Base-by-base conservation (phyloP, 1,284 basidiomycete species). In the Stygiomarasmius scandens region DNA sequence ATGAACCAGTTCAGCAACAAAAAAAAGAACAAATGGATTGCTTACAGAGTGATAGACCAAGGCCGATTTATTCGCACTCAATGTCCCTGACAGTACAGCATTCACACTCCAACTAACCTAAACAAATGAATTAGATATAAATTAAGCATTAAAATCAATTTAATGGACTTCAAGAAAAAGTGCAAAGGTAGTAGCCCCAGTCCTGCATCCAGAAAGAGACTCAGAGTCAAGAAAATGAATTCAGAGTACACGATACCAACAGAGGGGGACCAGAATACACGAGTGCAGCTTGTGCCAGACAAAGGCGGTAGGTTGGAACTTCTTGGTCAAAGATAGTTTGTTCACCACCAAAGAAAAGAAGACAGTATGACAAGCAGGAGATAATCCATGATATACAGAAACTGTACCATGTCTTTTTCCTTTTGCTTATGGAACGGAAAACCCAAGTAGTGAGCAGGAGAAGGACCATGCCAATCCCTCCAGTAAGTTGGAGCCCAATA, bases 351-450 rank as follows among this genome's bases (percentile, higher is more conserved):
- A 58, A 41, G 36, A 58, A 58, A 11, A 54, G 38, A 11, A 54
- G 24, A 20, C 47, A 49, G 46, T 43, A 54, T 16, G 56, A 45
- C 14, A 46, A 49, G 25, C 29, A 49, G 2, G 46, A 58, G 8
- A 58, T 49, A 14, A 50, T 47, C 56, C 52, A 58, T 4, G 38
- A 49, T 44, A 50, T 38, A n/a, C 51, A 54, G 48, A 58, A 58
- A 38, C 51, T 53, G 48, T 50, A 54, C 52, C 56, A 58, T 2
- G 41, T 49, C 43, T 12, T 12, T 6, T 32, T 32, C 6, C 29
- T 5, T 32, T 32, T 32, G 29, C n/a, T n/a, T n/a, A n/a, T n/a
- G n/a, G n/a, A n/a, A n/a, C n/a, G n/a, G n/a, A n/a, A n/a, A n/a
- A n/a, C n/a, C n/a, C n/a, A n/a, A n/a, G n/a, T n/a, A n/a, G n/a